Base-by-base conservation (phyloP, 2,329 filamentous ascomycete genomes). In the Drechslerella stenobrocha region DNA sequence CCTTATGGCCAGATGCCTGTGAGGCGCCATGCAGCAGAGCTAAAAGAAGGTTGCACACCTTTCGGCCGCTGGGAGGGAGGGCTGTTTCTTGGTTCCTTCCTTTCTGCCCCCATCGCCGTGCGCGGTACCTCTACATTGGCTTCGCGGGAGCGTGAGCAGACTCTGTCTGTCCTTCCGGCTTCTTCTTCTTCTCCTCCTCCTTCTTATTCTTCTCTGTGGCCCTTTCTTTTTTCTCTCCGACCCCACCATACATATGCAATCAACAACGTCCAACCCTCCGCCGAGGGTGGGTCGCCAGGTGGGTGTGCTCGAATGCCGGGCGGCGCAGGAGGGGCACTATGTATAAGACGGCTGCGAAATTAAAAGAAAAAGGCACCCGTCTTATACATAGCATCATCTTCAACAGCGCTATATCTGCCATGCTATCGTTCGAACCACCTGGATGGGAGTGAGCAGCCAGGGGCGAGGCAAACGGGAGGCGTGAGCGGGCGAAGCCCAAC, bases 231-330 rank as follows among this genome's bases (percentile, higher is more conserved):
- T 65, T 59, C 56, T 59, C 48, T 59, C 63, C 63, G 63, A 60
- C 63, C 63, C 55, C 63, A 67, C 63, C 55, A 67, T 67, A 55
- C 63, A 67, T 58, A 66, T 67, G 63, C 63, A 67, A 55, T 60
- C 63, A 60, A 42, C 53, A 32, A 32, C 63, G 37, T 67, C 63
- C 63, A 55, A 60, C 60, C 63, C 63, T 59, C 58, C 63, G 55
- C 59, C 55, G 28, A 30, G 28, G 28, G 28, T 30, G 48, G 37
- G 63, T n/a, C n/a, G n/a, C n/a, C n/a, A n/a, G n/a, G n/a, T n/a
- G n/a, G n/a, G n/a, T n/a, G n/a, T 59, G 50, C 55, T 44, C 55
- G 55, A 52, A 44, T 60, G 44, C 60, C 63, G 63, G 55, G 60
- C 35, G 53, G 20, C 28, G 44, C 13, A 56, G 55, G 55, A 67